Evolutionary conservation across 23 red algal genomes (phyloP), one percentile per base, ranked within the genome.

Genomic region (Gracilariopsis chorda): DNA sequence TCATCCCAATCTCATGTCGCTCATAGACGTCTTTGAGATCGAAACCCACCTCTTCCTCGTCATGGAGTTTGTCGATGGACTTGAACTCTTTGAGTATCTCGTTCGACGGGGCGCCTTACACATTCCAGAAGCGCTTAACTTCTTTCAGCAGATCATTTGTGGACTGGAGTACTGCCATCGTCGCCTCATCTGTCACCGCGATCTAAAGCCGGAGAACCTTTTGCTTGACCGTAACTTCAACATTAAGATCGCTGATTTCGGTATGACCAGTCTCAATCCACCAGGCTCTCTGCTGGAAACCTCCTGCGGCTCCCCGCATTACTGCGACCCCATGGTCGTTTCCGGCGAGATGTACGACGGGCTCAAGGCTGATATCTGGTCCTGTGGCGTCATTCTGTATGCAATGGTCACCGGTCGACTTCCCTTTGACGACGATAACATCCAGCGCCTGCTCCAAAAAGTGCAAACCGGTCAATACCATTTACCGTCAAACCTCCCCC

Each of bases 371-470:
- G 97, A 99, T 46, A 88, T 99, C 35, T 99, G 97, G 97, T 94
- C 90, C 10, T 99, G 93, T 58, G 97, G 97, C 32, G 97, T 99
- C 42, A 96, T 99, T 88, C 58, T 99, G 55, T 99, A 96, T 47
- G 97, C 97, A n/a, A 88, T 99, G 90, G 78, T 99, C 47, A 96
- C 97, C n/a, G 97, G 97, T 60, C 92, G 88, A 43, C 83, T 99
- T 70, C 97, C 97, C n/a, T 99, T 99, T 77, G 97, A 99, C 75
- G 97, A 99, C 81, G 97, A 99, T 74, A 95, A 99, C 84, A 78
- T 99, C 34, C 93, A 96, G 77, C 90, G 97, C n/a, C 72, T 99
- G 42, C 45, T 99, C 67, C 84, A 86, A 43, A 99, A 99, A 56
- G 97, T 99, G 39, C 87, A 94, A 23, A 70, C 82, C n/a, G 97